These are phyloP conservation scores for Termitomyces sp. DNA, from an alignment of 768 basidiomycete genomes.

Conservation along the genomic window DNA sequence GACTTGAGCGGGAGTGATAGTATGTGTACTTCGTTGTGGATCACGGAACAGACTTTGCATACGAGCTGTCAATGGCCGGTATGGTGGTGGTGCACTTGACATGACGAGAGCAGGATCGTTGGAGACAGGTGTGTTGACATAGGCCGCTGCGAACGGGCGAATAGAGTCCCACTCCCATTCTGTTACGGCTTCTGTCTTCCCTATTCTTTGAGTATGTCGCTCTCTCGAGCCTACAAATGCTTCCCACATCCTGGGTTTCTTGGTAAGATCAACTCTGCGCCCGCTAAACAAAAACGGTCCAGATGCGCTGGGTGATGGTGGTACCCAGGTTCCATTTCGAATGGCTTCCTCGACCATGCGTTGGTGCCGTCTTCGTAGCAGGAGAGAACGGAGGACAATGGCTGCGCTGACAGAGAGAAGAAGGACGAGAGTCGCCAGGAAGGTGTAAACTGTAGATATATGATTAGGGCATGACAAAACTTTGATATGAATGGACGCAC, in stretches of 20 bases:
- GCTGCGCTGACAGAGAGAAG: constrained; percentile 63
- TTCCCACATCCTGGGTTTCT: constrained; percentile 46
- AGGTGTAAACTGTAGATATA: constrained; percentile 33
- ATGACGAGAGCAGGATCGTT: neutral
- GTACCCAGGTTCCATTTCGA: constrained; percentile 55
- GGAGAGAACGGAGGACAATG: constrained; percentile 58
- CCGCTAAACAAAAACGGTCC: constrained; percentile 10
- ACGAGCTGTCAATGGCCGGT: neutral
- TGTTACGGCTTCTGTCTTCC: neutral
- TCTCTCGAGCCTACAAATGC: constrained; percentile 27
- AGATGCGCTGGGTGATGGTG: constrained; percentile 23
- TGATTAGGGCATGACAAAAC: neutral
- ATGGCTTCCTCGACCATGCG: constrained; percentile 59
- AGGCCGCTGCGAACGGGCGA: constrained; percentile 26
- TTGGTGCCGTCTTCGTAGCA: constrained; percentile 58
- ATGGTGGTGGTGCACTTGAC: neutral
- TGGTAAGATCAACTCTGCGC: constrained; percentile 31
- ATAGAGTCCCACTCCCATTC: constrained; percentile 29
- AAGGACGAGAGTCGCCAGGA: constrained; percentile 61
- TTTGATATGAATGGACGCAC: constrained; percentile 17
- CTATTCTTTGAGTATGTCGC: neutral
- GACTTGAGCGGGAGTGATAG: neutral
- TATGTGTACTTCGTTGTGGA: neutral
- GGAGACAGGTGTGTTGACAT: constrained; percentile 12
- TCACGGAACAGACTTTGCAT: neutral